These are phyloP conservation scores for Aspergillus phoenicis DNA, from an alignment of 2,329 filamentous ascomycete species.

Conservation along the genomic window DNA sequence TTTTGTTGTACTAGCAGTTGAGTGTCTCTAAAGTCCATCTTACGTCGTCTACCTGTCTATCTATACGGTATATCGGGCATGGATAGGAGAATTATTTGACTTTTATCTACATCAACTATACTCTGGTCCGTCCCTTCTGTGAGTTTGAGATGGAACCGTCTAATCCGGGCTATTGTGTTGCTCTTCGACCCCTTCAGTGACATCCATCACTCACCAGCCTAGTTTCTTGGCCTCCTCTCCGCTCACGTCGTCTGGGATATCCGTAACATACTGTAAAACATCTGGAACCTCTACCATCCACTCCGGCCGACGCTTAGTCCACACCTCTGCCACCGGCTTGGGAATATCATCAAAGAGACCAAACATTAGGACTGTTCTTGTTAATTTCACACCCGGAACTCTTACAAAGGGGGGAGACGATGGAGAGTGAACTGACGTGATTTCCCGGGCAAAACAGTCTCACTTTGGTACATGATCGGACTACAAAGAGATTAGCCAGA, in stretches of 20 bases:
- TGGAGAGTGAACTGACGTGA: neutral
- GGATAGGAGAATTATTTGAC: no score
- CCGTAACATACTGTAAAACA: neutral
- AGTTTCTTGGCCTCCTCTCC: neutral
- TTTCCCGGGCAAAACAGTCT: neutral
- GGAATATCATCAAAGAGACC: neutral
- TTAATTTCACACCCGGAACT: neutral
- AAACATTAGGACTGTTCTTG: neutral
- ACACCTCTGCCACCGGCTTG: constrained; percentile 1
- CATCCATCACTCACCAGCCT: neutral
- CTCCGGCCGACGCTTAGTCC: neutral
- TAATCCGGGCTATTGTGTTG: no score
- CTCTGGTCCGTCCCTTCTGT: no score
- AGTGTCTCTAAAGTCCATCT: no score
- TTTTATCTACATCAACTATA: no score
- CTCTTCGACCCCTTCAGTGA: no score
- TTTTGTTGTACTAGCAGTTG: no score
- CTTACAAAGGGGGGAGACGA: no score
- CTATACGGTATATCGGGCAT: no score
- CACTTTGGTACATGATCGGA: neutral
- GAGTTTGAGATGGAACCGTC: no score
- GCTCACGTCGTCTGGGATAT: neutral
- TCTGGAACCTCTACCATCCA: neutral
- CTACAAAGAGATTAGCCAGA: neutral
- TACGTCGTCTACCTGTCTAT: no score